These are phyloP conservation scores for Candolleomyces eurysporus DNA, from an alignment of 768 basidiomycete species.

Conservation along the genomic window DNA sequence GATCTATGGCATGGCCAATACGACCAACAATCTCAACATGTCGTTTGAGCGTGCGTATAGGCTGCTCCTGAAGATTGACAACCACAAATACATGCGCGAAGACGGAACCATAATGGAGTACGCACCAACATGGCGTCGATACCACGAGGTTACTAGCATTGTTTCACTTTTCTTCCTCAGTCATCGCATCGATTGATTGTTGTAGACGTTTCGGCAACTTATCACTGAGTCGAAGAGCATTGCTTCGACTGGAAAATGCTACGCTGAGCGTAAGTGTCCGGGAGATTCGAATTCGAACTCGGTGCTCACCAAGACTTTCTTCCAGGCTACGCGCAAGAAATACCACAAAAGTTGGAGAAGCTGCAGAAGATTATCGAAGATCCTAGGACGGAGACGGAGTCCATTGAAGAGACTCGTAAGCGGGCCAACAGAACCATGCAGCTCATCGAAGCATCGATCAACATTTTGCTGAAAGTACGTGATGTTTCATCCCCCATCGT, in stretches of 20 bases:
- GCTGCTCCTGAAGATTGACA: background rate
- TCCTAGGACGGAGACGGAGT: background rate
- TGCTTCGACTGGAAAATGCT: background rate
- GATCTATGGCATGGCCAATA: background rate
- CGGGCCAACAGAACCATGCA: background rate
- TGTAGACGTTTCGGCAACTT: background rate
- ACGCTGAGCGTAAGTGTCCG: background rate
- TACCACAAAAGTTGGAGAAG: background rate
- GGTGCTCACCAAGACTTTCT: background rate
- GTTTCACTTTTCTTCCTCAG: background rate
- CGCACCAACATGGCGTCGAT: background rate
- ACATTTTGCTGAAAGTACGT: background rate
- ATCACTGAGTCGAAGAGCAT: background rate
- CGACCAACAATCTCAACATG: background rate
- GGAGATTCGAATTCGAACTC: background rate
- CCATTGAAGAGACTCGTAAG: background rate
- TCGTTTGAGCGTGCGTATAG: background rate
- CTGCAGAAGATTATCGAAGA: background rate
- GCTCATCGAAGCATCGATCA: background rate
- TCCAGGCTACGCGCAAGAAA: background rate
- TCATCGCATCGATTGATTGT: background rate
- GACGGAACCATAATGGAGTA: background rate
- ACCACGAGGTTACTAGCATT: background rate
- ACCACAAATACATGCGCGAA: background rate
- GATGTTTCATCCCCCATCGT: background rate